phyloP scores from a whole-genome alignment of 805 yeast species.

The Candida sonorensis region DNA sequence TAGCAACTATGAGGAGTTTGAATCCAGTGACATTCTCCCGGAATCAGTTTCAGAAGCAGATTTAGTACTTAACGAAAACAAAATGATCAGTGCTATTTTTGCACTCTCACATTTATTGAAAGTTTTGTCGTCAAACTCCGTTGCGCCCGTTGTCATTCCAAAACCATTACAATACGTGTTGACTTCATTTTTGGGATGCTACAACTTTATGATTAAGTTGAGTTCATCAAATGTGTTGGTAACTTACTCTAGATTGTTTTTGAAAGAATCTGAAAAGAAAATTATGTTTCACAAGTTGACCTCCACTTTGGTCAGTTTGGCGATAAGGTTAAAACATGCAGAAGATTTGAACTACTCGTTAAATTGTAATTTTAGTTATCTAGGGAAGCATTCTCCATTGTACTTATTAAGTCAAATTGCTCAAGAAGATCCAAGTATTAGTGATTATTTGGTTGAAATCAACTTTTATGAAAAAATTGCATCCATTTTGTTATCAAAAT shows the following conservation, averaged over 20 bases:
- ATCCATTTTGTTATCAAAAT: constrained; percentile 22
- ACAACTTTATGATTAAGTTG: constrained; percentile 17
- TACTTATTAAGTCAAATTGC: constrained; percentile 28
- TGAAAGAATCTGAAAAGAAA: constrained; percentile 8
- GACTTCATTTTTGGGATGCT: constrained; percentile 19
- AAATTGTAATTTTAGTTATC: constrained; percentile 16
- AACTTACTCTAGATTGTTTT: constrained; percentile 17
- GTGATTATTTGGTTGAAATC: constrained; percentile 28
- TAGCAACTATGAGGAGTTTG: constrained; percentile 13
- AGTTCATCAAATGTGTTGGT: constrained; percentile 24
- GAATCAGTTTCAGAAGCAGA: constrained; percentile 15
- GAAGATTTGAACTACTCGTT: constrained; percentile 11
- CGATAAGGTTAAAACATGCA: constrained; percentile 14
- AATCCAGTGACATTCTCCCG: no score
- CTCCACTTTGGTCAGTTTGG: constrained; percentile 18
- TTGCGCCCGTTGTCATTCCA: constrained; percentile 11
- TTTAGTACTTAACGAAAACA: constrained; percentile 9
- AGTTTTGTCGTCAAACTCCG: constrained; percentile 2
- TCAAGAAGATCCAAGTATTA: constrained; percentile 26
- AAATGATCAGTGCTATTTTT: constrained; percentile 22
- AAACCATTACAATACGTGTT: constrained; percentile 22
- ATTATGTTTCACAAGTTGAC: constrained; percentile 17
- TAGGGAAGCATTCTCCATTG: constrained; percentile 28
- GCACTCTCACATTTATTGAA: constrained; percentile 19
- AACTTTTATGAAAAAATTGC: constrained; percentile 27